These are phyloP conservation scores for Acacia crassicarpa DNA, from an alignment of 306 rosid species.

Conservation along the genomic window DNA sequence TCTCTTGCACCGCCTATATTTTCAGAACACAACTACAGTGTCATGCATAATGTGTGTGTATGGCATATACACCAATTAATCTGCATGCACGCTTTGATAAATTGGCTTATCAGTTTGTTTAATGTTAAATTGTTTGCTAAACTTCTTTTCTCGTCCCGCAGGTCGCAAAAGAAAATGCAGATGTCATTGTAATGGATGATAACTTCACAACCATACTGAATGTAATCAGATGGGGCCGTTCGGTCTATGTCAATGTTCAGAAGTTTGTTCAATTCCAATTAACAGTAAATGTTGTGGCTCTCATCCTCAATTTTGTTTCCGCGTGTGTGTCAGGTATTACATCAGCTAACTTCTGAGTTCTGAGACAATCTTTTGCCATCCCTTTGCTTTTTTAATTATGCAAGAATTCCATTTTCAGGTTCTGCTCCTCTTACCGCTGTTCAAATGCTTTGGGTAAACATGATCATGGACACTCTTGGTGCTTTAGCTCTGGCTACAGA, in stretches of 20 bases:
- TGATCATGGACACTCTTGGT: slow-evolving; percentile 95
- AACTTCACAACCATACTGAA: slow-evolving; percentile 82
- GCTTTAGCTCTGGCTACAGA: slow-evolving; percentile 94
- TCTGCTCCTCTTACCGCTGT: slow-evolving; percentile 89
- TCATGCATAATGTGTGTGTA: neutral
- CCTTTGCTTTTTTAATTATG: neutral
- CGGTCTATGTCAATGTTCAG: slow-evolving; percentile 87
- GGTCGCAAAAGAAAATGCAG: slow-evolving; percentile 98
- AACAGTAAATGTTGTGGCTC: slow-evolving; percentile 92
- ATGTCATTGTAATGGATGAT: slow-evolving; percentile 89
- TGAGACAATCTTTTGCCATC: neutral
- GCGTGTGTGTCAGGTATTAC: slow-evolving; percentile 68
- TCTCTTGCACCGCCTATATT: neutral
- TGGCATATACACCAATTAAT: neutral
- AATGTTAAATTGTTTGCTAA: neutral
- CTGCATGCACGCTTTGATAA: neutral
- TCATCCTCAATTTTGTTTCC: slow-evolving; percentile 75
- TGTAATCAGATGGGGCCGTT: slow-evolving; percentile 84
- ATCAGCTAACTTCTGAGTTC: neutral
- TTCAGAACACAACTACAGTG: neutral
- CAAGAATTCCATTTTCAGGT: slow-evolving; percentile 47
- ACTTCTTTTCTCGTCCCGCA: slow-evolving; percentile 31
- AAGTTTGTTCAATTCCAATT: slow-evolving; percentile 96
- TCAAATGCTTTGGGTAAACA: slow-evolving; percentile 97
- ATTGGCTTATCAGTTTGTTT: neutral